A percentile compares a stretch with the other conserved stretches of the same genome.
Conservation (phyloP, 805 yeast species). For the Wickerhamiella musiphila region DNA sequence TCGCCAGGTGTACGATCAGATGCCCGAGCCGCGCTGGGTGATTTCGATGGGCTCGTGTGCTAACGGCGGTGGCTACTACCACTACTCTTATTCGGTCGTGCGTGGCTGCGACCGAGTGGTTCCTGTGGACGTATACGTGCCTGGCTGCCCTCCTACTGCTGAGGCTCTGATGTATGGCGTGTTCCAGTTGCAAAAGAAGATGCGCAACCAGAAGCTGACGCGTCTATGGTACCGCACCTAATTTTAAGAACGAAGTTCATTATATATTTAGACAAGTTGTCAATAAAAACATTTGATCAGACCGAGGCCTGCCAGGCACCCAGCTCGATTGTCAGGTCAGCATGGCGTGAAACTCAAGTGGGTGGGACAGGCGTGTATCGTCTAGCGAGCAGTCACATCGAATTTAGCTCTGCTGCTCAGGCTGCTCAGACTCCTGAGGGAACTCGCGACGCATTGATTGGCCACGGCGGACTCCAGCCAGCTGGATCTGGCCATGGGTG, state of each 20-base stretch:
- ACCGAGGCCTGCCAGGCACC: no score
- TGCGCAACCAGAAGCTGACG: slow-evolving; percentile 64
- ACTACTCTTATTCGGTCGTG: slow-evolving; percentile 74
- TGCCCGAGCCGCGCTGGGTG: slow-evolving; percentile 92
- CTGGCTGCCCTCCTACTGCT: slow-evolving; percentile 85
- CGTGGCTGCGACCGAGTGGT: slow-evolving; percentile 80
- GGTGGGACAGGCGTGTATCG: no score
- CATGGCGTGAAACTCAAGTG: no score
- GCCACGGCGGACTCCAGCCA: slow-evolving; percentile 15
- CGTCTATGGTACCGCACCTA: slow-evolving; percentile 66
- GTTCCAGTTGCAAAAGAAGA: slow-evolving; percentile 76
- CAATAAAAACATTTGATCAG: no score
- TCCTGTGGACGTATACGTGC: slow-evolving; percentile 81
- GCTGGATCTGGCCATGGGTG: slow-evolving; percentile 19
- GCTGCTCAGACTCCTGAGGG: slow-evolving; percentile 3
- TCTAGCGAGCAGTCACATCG: no score
- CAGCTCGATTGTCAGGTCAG: no score
- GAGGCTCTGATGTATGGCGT: slow-evolving; percentile 86
- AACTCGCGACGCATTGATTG: slow-evolving; percentile 13
- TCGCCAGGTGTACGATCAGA: slow-evolving; percentile 84
- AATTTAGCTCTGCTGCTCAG: no score
- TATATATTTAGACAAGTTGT: no score
- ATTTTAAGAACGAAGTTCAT: no score
- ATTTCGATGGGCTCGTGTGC: slow-evolving; percentile 91
- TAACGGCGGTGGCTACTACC: slow-evolving; percentile 86